Evolutionary conservation across 768 basidiomycete species (phyloP).

Genomic region (Amanita jacksonii): DNA sequence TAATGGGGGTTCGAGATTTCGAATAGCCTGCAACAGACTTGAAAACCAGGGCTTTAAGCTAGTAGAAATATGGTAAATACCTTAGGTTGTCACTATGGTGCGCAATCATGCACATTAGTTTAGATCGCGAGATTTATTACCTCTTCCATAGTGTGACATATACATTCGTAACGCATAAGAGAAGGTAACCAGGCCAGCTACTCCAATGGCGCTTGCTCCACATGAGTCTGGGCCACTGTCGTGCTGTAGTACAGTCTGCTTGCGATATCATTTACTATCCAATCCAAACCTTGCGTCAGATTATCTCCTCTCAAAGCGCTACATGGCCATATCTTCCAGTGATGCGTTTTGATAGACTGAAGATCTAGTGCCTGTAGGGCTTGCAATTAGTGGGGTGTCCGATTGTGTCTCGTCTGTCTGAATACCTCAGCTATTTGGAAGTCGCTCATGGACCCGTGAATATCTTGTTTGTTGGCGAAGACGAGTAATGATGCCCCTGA

Average conservation of each 20-base stretch:
- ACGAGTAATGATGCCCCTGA: slow-evolving; percentile 94
- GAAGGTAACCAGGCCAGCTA: too few relatives aligned
- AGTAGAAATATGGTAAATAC: too few relatives aligned
- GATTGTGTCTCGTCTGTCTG: not conserved
- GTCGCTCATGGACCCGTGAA: slow-evolving; percentile 76
- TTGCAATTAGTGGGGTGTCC: not conserved
- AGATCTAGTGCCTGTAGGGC: slow-evolving; percentile 66
- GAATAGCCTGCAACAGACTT: too few relatives aligned
- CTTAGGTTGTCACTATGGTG: too few relatives aligned
- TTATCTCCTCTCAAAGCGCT: slow-evolving; percentile 88
- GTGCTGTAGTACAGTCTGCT: slow-evolving; percentile 76
- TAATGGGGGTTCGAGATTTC: too few relatives aligned
- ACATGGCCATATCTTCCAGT: slow-evolving; percentile 86
- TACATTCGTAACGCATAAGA: too few relatives aligned
- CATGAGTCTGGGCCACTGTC: slow-evolving; percentile 7
- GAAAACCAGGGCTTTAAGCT: too few relatives aligned
- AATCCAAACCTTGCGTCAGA: slow-evolving; percentile 77
- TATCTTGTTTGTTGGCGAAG: slow-evolving; percentile 97
- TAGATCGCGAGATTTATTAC: too few relatives aligned
- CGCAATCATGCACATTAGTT: too few relatives aligned
- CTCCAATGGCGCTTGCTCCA: not conserved
- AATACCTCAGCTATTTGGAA: slow-evolving; percentile 78
- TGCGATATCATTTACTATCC: slow-evolving; percentile 87
- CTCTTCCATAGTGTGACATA: too few relatives aligned
- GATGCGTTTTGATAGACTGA: slow-evolving; percentile 72